Evolutionary conservation across 2,329 filamentous ascomycete genomes (phyloP), one percentile per base, ranked within the genome.

Genomic region (Epichloe bromicola): DNA sequence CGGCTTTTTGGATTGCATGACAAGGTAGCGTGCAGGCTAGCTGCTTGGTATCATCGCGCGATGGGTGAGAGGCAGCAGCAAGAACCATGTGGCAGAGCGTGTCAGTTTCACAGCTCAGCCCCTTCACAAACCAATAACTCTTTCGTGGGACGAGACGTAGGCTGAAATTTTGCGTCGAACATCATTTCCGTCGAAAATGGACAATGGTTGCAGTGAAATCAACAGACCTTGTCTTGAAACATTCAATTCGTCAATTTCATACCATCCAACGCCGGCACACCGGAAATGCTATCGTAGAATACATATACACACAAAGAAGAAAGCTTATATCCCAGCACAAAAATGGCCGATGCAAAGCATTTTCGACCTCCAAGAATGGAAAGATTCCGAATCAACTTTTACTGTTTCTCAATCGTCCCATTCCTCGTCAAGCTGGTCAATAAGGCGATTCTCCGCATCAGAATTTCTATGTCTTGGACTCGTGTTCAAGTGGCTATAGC

Each of bases 391-490:
- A 4, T 30, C 26, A 4, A 4, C 26, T 30, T 30, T 30, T 1
- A 30, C 26, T 30, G 14, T 47, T 10, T 4, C 10, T 50, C 61
- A 83, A 56, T 95, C 90, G 59, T 96, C 90, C 91, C 91, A 97
- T 65, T 96, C 90, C 66, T 97, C 91, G 61, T 97, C 93, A 53
- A 96, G 74, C 67, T 96, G 88, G 66, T 97, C 91, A 65, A 98
- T 97, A 59, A 97, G 70, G 56, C 89, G 74, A 67, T 97, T 96
- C 69, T 97, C 93, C 51, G 89, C 90, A 53, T 96, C 91, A 51
- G 74, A 66, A 60, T 72, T 72, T 58, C 74, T 64, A 54, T 70
- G 67, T 51, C 65, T 74, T 11, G 75, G 71, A 46, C 75, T 78
- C 14, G 73, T 68, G 38, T 76, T 76, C 23, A 90, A 70, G 41